Evolutionary conservation across 2,329 filamentous ascomycete genomes (phyloP).

Genomic region (Talaromyces atroroseus): DNA sequence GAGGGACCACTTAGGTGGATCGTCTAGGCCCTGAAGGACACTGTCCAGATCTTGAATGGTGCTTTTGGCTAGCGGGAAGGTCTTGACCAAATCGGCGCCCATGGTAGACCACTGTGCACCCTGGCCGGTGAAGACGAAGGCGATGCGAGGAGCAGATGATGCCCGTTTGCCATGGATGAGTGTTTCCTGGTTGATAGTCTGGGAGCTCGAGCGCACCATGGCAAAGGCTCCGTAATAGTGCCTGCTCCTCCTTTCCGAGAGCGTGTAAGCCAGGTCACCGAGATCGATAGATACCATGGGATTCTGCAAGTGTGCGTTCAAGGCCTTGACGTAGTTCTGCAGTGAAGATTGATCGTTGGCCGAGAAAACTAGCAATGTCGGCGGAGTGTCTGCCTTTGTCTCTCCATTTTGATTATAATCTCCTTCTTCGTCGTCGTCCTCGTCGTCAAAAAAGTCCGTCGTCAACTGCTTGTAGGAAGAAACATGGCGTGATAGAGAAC

Average conservation of each 20-base stretch:
- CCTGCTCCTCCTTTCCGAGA: neutral
- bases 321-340: neutral
- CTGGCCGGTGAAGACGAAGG: conserved; percentile 4
- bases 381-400: neutral
- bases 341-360: neutral
- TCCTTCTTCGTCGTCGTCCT: neutral
- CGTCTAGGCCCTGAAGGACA: neutral
- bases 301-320: neutral
- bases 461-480: neutral
- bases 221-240: neutral
- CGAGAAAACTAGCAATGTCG: neutral
- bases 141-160: neutral
- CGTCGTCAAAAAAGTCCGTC: neutral
- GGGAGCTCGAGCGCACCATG: neutral
- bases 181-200: neutral
- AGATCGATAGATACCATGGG: neutral
- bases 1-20: neutral
- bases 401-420: too few relatives aligned
- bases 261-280: neutral
- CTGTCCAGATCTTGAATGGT: neutral
- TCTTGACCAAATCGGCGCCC: neutral
- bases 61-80: neutral
- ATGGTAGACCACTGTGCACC: conserved; percentile 1
- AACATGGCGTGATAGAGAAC: neutral
- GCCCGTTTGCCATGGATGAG: neutral